Conservation (phyloP, 805 yeast species). For the Zygoascus bituminiphila region DNA sequence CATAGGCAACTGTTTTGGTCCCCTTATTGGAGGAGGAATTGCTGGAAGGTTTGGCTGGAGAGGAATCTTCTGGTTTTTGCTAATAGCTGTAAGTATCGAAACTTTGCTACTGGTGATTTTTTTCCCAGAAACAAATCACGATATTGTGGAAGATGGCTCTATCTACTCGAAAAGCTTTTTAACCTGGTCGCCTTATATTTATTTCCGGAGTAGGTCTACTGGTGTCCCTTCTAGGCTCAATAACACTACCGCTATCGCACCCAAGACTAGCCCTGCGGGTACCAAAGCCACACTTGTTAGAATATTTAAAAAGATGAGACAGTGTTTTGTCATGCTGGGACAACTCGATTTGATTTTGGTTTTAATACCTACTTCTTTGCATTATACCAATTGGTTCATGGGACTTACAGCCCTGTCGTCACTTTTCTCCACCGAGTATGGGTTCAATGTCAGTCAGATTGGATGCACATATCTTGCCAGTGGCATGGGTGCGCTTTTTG, state of each 20-base stretch:
- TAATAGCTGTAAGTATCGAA: constrained; percentile 50
- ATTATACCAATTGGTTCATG: constrained; percentile 64
- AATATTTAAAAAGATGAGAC: background rate
- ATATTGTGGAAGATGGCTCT: constrained; percentile 69
- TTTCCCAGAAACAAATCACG: constrained; percentile 70
- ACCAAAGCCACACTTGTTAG: background rate
- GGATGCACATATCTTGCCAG: constrained; percentile 71
- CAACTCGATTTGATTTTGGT: constrained; percentile 35
- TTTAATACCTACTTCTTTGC: constrained; percentile 51
- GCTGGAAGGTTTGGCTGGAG: constrained; percentile 55
- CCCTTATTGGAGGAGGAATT: constrained; percentile 52
- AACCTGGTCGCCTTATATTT: constrained; percentile 22
- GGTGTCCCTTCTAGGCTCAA: constrained; percentile 21
- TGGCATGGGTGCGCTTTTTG: constrained; percentile 57
- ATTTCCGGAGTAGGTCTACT: constrained; percentile 10
- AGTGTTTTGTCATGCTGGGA: constrained; percentile 4
- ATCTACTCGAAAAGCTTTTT: constrained; percentile 36
- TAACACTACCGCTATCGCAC: background rate
- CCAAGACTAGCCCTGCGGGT: background rate
- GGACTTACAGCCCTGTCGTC: constrained; percentile 49
- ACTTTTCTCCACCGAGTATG: constrained; percentile 41
- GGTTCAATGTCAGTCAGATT: constrained; percentile 44
- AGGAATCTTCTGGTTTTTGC: constrained; percentile 55
- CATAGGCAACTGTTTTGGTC: constrained; percentile 72
- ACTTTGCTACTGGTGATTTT: constrained; percentile 29